phyloP scores from a whole-genome alignment of 2,329 filamentous ascomycete species.

The Pseudocercospora macadamiae region DNA sequence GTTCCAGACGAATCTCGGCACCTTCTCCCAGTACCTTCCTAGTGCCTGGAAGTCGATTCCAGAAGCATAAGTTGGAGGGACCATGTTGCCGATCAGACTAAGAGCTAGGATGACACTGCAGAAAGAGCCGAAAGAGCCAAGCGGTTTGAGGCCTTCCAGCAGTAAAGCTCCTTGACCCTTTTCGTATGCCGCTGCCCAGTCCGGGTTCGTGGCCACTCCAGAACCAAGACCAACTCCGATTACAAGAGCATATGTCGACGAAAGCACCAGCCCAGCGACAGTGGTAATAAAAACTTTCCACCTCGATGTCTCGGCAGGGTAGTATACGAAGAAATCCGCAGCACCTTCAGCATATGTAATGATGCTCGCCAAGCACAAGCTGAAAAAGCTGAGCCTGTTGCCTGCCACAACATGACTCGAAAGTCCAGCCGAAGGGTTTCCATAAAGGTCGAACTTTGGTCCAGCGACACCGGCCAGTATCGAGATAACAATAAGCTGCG shows the following conservation, averaged over 20 bases:
- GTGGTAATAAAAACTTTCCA: constrained; percentile 61
- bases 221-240: constrained; percentile 65
- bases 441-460: constrained; percentile 58
- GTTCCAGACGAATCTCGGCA: constrained; percentile 69
- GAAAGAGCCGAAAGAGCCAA: constrained; percentile 67
- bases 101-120: constrained; percentile 67
- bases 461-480: constrained; percentile 66
- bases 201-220: constrained; percentile 55
- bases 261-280: constrained; percentile 58
- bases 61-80: constrained; percentile 66
- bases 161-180: constrained; percentile 63
- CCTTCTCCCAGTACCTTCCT: constrained; percentile 57
- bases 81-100: constrained; percentile 67
- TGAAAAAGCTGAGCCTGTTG: constrained; percentile 69
- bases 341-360: constrained; percentile 66
- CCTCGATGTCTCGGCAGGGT: constrained; percentile 56
- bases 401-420: constrained; percentile 54
- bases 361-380: constrained; percentile 65
- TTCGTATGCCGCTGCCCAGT: constrained; percentile 61
- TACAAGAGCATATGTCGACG: constrained; percentile 64
- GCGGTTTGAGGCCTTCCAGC: constrained; percentile 61
- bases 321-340: constrained; percentile 72
- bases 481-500: constrained; percentile 63
- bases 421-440: constrained; percentile 55
- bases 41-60: constrained; percentile 71